phyloP scores from a whole-genome alignment of 2,329 filamentous ascomycete genomes.

The Beauveria asiatica region DNA sequence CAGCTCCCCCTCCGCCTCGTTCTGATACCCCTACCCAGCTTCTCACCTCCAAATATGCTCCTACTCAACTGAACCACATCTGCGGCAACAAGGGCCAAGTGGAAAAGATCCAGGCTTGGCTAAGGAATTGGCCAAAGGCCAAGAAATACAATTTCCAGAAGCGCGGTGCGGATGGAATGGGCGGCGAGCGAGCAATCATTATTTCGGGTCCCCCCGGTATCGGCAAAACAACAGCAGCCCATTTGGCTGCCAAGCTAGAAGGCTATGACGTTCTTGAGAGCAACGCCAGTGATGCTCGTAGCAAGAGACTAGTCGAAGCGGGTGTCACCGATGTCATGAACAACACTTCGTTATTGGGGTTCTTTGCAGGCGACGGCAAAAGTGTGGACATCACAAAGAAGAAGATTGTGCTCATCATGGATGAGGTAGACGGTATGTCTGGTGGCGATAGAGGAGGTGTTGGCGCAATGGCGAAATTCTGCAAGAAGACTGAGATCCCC shows the following conservation, averaged over 20 bases:
- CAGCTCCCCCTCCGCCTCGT: conserved; percentile 15
- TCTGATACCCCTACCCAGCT: conserved; percentile 52
- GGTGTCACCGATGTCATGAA: conserved; percentile 86
- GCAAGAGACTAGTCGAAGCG: conserved; percentile 88
- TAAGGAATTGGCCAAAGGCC: conserved; percentile 70
- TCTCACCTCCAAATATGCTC: conserved; percentile 94
- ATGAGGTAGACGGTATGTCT: conserved; percentile 98
- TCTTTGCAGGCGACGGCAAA: conserved; percentile 78
- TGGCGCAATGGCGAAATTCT: conserved; percentile 85
- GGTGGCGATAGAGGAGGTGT: conserved; percentile 93
- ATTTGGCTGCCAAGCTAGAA: conserved; percentile 85
- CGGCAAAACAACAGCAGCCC: conserved; percentile 93
- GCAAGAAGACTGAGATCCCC: conserved; percentile 89
- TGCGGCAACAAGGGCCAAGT: conserved; percentile 90
- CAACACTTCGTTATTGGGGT: conserved; percentile 86
- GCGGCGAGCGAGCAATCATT: conserved; percentile 79
- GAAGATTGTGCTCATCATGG: conserved; percentile 95
- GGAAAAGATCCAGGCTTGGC: conserved; percentile 82
- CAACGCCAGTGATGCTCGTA: conserved; percentile 91
- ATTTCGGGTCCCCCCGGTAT: conserved; percentile 93
- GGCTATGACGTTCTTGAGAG: conserved; percentile 91
- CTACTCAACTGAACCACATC: conserved; percentile 74
- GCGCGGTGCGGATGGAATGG: conserved; percentile 75
- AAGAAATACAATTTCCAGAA: conserved; percentile 76
- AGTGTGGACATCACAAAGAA: conserved; percentile 74